Evolutionary conservation across 2,329 filamentous ascomycete genomes (phyloP).

Genomic region (Ophiostoma sp.): DNA sequence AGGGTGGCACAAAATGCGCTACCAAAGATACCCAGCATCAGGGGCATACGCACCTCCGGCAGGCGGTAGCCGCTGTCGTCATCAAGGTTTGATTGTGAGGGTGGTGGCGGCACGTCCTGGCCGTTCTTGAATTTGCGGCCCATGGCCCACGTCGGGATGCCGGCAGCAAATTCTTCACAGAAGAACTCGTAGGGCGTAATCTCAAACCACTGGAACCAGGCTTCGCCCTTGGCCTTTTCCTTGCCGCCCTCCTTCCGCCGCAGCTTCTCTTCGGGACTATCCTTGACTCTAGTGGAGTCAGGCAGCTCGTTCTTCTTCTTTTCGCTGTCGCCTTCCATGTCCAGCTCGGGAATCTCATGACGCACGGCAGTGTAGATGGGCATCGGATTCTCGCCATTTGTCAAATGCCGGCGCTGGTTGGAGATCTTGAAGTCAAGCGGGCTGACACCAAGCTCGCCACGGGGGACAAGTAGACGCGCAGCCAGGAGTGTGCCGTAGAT

Average conservation of each 20-base stretch:
- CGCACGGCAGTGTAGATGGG: slow-evolving; percentile 95
- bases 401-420: slow-evolving; percentile 70
- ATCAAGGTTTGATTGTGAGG: slow-evolving; percentile 40
- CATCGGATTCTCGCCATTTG: slow-evolving; percentile 74
- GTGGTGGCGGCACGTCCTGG: slow-evolving; percentile 50
- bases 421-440: slow-evolving; percentile 84
- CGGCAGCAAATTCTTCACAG: slow-evolving; percentile 84
- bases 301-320: slow-evolving; percentile 31
- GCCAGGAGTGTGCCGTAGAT: slow-evolving; percentile 84
- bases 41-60: slow-evolving; percentile 76
- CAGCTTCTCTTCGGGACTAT: background rate
- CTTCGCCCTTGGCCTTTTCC: slow-evolving; percentile 54
- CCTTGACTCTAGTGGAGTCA: slow-evolving; percentile 22
- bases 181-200: slow-evolving; percentile 93
- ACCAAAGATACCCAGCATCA: slow-evolving; percentile 91
- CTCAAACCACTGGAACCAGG: slow-evolving; percentile 99
- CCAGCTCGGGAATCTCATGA: slow-evolving; percentile 78
- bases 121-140: slow-evolving; percentile 77
- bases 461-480: slow-evolving; percentile 77
- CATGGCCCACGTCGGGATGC: slow-evolving; percentile 91
- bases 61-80: slow-evolving; percentile 53
- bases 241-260: slow-evolving; percentile 37
- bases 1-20: slow-evolving; percentile 94
- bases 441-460: slow-evolving; percentile 72
- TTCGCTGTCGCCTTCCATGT: slow-evolving; percentile 31